phyloP scores from a whole-genome alignment of 805 yeast genomes.

The Yarrowia sp. region DNA sequence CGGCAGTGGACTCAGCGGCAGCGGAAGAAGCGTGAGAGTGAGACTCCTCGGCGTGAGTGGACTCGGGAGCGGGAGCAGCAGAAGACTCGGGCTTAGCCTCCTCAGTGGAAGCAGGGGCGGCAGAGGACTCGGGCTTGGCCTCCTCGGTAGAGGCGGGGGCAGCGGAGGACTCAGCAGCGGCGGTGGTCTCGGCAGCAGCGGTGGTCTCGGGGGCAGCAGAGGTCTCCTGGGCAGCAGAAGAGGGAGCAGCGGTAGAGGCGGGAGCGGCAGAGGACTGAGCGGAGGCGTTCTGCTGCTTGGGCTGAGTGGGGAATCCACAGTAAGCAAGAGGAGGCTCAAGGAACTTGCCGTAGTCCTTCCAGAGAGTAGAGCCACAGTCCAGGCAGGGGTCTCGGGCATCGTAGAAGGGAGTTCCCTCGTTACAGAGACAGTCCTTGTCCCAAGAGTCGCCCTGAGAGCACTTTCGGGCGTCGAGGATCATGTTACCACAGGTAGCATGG shows the following conservation, averaged over 20 bases:
- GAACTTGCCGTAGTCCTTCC: slow-evolving; percentile 24
- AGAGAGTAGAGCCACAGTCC: slow-evolving; percentile 18
- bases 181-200: slow-evolving; percentile 4
- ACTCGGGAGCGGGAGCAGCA: background rate
- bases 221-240: background rate
- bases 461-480: slow-evolving; percentile 21
- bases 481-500: slow-evolving; percentile 24
- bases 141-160: background rate
- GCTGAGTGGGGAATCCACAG: slow-evolving; percentile 21
- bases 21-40: background rate
- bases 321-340: slow-evolving; percentile 14
- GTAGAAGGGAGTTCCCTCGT: background rate
- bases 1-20: background rate
- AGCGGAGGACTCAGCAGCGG: slow-evolving; percentile 1
- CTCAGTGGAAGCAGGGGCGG: background rate
- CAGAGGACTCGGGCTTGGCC: background rate
- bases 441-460: slow-evolving; percentile 5
- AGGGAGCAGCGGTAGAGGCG: background rate
- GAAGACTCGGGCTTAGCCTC: background rate
- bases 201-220: slow-evolving; percentile 2
- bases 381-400: background rate
- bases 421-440: slow-evolving; percentile 16
- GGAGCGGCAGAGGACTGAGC: background rate
- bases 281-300: slow-evolving; percentile 4
- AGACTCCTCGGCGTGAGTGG: background rate